phyloP scores from a whole-genome alignment of 2,329 filamentous ascomycete genomes.

The Botryotinia calthae region DNA sequence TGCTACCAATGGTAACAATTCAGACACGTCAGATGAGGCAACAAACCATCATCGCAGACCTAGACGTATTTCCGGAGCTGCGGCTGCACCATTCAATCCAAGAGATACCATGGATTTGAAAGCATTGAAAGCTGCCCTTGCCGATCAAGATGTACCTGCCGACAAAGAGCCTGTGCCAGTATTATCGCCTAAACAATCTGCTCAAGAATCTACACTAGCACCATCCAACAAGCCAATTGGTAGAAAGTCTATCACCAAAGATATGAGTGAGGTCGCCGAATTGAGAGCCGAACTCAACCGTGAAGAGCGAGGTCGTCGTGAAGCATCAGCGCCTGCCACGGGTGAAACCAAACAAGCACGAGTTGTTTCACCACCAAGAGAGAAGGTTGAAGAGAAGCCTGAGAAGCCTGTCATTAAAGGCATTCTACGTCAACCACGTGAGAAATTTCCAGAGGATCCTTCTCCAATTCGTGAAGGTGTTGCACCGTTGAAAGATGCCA shows the following conservation, averaged over 20 bases:
- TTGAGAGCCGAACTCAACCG: constrained; percentile 31
- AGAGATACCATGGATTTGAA: constrained; percentile 39
- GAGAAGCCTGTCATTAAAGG: constrained; percentile 57
- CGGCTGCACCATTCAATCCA: constrained; percentile 36
- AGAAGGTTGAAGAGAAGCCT: constrained; percentile 62
- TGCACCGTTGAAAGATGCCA: constrained; percentile 86
- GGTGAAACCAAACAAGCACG: constrained; percentile 41
- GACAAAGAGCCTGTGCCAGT: constrained; percentile 23
- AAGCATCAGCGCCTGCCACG: constrained; percentile 25
- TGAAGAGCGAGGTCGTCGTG: constrained; percentile 28
- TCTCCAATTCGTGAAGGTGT: constrained; percentile 85
- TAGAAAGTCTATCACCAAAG: constrained; percentile 28
- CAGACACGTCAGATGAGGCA: constrained; percentile 32
- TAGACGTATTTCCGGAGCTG: constrained; percentile 28
- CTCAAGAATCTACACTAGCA: constrained; percentile 10
- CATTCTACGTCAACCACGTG: constrained; percentile 79
- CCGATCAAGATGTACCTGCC: constrained; percentile 28
- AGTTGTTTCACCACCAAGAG: constrained; percentile 70
- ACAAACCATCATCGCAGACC: constrained; percentile 24
- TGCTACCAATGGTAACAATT: constrained; percentile 28
- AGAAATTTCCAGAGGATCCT: constrained; percentile 81
- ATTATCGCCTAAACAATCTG: constrained; percentile 21
- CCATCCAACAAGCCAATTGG: constrained; percentile 24
- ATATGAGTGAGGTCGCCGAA: constrained; percentile 30
- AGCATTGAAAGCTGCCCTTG: constrained; percentile 37